Base-by-base conservation (phyloP, 225 moss, liverwort and hornwort genomes). In the Thuidium tamariscinum region DNA sequence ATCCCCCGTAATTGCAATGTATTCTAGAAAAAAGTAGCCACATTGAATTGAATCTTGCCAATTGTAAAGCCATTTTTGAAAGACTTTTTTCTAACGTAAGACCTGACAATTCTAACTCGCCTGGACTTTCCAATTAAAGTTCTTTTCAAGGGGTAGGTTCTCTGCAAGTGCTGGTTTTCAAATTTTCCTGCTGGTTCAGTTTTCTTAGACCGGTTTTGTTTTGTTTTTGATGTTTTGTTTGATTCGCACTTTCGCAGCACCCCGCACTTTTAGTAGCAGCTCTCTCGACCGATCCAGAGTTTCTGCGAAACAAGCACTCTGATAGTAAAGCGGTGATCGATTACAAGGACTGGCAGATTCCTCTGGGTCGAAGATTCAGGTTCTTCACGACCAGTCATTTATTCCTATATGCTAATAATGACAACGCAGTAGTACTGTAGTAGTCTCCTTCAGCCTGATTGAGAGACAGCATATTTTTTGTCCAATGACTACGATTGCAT, bases 331-430 rank as follows among this genome's bases (percentile, higher is more conserved):
- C 82, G 85, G 97, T 97, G 68, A 89, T 96, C 51, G 95, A 97
- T 85, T 95, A 90, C 90, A 96, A 95, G 84, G 97, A 96, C 85
- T 91, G 95, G 95, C 96, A 97, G 90, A 81, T 97, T 81, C 94
- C 96, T 29, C 83, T 96, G 79, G 94, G 97, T 37, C 93, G 96
- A 70, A 92, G 94, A 84, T 96, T 95, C 91, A 95, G 96, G 96
- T 95, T 60, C 44, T 30, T 82, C 83, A 74, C 32, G 51, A 77
- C 23, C 52, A 85, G 25, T 34, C 41, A 56, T 49, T 52, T 39
- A 22, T 74, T 80, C n/a, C n/a, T 19, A 49, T 37, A 18, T 75
- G 25, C 44, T 63, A 49, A 16, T 21, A 41, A 27, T 57, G 57
- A 13, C 21, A n/a, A 44, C 18, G 41, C 7, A 32, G n/a, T n/a